phyloP scores from a whole-genome alignment of 768 basidiomycete genomes.

The Boletus patriciae region DNA sequence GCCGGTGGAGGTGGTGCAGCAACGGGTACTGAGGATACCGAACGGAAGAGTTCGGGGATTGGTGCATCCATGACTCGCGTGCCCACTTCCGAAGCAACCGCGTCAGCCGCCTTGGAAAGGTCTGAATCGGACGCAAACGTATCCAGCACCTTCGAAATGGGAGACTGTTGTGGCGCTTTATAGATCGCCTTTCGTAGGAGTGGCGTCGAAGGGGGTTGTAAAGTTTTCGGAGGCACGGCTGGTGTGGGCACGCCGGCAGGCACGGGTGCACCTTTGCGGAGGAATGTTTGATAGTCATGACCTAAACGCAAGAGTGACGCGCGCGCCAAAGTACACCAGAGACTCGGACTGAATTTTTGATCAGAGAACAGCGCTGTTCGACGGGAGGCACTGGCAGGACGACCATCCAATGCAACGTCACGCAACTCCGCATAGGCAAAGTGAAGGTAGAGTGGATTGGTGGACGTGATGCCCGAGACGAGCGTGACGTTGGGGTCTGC shows the following conservation, averaged over 20 bases:
- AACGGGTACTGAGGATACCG: conserved; percentile 27
- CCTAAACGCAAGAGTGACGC: conserved; percentile 63
- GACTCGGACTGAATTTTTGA: conserved; percentile 59
- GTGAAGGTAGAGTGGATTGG: conserved; percentile 52
- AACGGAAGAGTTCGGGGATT: conserved; percentile 52
- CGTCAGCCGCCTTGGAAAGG: conserved; percentile 50
- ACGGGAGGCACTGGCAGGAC: conserved; percentile 40
- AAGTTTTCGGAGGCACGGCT: conserved; percentile 27
- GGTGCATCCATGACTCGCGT: conserved; percentile 29
- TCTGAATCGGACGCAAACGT: conserved; percentile 63
- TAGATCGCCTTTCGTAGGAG: conserved; percentile 41
- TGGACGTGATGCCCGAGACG: conserved; percentile 62
- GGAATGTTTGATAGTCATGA: conserved; percentile 64
- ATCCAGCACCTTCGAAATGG: conserved; percentile 51
- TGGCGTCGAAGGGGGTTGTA: conserved; percentile 36
- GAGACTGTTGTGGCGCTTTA: conserved; percentile 46
- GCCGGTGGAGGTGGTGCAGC: conserved; percentile 15
- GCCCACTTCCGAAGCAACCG: conserved; percentile 38
- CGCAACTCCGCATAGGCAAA: conserved; percentile 68
- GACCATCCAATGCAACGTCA: conserved; percentile 47
- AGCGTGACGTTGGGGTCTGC: conserved; percentile 56
- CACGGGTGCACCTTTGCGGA: conserved; percentile 51
- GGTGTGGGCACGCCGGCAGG: conserved; percentile 23
- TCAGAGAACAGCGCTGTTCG: conserved; percentile 65
- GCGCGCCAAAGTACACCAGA: conserved; percentile 63